Evolutionary conservation across 73 alveolate species (phyloP), one percentile per base, ranked within the genome.

Genomic region (Stentor coeruleus): DNA sequence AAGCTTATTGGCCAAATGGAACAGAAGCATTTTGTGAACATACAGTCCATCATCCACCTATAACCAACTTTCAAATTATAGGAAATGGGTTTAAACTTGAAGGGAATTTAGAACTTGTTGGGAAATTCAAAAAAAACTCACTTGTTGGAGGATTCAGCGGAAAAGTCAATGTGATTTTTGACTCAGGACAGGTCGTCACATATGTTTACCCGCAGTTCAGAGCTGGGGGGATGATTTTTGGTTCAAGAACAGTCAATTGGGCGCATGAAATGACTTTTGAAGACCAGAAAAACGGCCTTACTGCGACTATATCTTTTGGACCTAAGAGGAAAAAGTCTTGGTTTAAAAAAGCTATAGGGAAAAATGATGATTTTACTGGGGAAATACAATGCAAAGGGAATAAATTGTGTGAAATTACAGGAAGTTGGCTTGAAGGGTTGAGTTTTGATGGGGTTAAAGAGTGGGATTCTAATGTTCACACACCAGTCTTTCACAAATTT

Each of bases 1-100:
- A 94, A 81, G 95, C 95, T 0, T 80, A 74, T 39, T 96, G 92
- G 82, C 40, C 87, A 20, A 95, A 94, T 40, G 85, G 86, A 28
- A 74, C 85, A 59, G 89, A 86, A 3, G 84, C 75, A 3, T 87
- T 57, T 84, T 59, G 81, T 74, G 92, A 87, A 36, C 86, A 87
- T 49, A 74, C 79, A 3, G 59, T 81, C 59, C 92, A 87, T 83
- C 92, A 87, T 83, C 92, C 92, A 6, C 92, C 92, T 0, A 58
- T 87, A 33, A 59, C 87, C 58, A 80, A 84, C 2, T 87, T 82
- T 74, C 86, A 75, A 55, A 55, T 82, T 11, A 73, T 74, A 42
- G 85, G 86, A 0, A 77, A 81, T 15, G 72, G 81, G 37, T 87
- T 82, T 59, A 84, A 49, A 20, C 30, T 87, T 3, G 72, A 75